A percentile compares a stretch with the other conserved stretches of the same genome.
These are phyloP conservation scores for Suhomyces faveliae DNA, from an alignment of 805 yeast species.

Conservation along the genomic window DNA sequence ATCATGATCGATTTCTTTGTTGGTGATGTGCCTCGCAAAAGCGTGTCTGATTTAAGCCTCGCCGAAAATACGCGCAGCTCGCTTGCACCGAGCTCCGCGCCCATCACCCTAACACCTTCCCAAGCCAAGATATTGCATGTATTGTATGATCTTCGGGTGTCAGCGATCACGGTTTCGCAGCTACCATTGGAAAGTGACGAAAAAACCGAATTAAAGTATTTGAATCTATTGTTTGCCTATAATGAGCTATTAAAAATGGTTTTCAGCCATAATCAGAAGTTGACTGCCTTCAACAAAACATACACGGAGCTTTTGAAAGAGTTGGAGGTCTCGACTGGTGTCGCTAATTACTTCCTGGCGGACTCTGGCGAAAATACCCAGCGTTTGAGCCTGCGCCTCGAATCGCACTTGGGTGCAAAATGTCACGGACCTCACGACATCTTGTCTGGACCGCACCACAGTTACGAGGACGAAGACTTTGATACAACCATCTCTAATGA, in stretches of 20 bases:
- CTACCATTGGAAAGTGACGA: conserved; percentile 1
- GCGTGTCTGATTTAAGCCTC: conserved; percentile 1
- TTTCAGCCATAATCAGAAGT: conserved; percentile 11
- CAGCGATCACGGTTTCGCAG: neutral
- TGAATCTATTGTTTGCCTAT: conserved; percentile 14
- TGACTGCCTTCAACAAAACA: conserved; percentile 12
- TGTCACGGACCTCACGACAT: neutral
- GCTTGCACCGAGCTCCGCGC: neutral
- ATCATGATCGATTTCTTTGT: neutral
- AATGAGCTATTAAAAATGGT: conserved; percentile 13
- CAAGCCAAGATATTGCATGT: neutral
- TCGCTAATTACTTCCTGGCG: neutral
- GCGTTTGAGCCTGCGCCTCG: neutral
- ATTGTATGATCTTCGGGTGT: neutral
- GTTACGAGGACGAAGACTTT: neutral
- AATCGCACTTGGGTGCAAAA: neutral
- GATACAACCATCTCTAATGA: neutral
- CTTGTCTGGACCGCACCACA: neutral
- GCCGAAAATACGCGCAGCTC: neutral
- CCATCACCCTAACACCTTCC: neutral
- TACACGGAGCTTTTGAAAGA: neutral
- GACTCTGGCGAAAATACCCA: neutral
- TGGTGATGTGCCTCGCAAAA: neutral
- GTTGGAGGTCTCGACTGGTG: neutral
- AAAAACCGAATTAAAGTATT: conserved; percentile 12